These are phyloP conservation scores for Eucalyptus erythrocorys DNA, from an alignment of 345 rosid species.

Conservation along the genomic window DNA sequence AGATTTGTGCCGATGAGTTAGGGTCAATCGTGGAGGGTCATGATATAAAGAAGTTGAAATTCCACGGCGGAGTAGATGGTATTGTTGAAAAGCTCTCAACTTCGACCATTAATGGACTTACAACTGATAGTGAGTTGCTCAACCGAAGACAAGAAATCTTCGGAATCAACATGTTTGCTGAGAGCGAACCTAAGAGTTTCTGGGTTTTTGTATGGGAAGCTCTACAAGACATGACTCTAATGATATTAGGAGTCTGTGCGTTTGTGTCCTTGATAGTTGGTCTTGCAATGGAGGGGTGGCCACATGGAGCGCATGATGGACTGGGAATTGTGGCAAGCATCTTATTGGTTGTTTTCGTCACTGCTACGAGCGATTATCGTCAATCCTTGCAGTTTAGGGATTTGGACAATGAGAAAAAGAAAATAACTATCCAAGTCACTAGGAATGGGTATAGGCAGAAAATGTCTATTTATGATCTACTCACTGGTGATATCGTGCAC, in stretches of 20 bases:
- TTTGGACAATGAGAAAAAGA: constrained; percentile 89
- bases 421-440: constrained; percentile 72
- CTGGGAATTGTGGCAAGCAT: constrained; percentile 89
- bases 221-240: constrained; percentile 84
- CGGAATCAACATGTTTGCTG: constrained; percentile 84
- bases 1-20: constrained; percentile 71
- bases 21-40: constrained; percentile 84
- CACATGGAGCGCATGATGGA: constrained; percentile 88
- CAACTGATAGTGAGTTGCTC: constrained; percentile 17
- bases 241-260: constrained; percentile 87
- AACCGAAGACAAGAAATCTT: constrained; percentile 50
- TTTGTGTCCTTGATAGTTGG: constrained; percentile 88
- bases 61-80: constrained; percentile 68
- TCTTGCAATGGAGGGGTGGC: constrained; percentile 92
- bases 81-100: constrained; percentile 57
- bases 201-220: constrained; percentile 95
- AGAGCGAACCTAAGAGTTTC: constrained; percentile 47
- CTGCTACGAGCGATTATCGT: constrained; percentile 84
- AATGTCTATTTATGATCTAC: constrained; percentile 70
- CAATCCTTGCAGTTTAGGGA: constrained; percentile 82
- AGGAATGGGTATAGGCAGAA: constrained; percentile 81
- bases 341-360: constrained; percentile 75
- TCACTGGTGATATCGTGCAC: constrained; percentile 88
- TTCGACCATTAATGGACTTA: constrained; percentile 42
- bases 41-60: constrained; percentile 61